Conservation (phyloP, 208 protist genomes). For the Acanthamoeba divionensis region DNA sequence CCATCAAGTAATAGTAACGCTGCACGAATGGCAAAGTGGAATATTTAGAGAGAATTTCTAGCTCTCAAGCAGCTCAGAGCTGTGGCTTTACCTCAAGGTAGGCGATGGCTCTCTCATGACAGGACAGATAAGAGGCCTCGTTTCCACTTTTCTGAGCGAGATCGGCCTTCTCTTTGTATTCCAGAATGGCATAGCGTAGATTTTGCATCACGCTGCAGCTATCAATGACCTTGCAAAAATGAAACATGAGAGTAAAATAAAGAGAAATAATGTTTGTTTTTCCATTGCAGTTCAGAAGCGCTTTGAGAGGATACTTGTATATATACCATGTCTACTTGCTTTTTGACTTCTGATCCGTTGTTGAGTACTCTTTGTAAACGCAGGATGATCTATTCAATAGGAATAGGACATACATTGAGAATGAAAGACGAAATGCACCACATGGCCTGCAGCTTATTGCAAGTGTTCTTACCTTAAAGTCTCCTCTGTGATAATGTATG, state of each 20-base stretch:
- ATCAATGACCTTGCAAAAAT: too few species aligned
- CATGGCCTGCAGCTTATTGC: too few species aligned
- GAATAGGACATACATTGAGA: background rate
- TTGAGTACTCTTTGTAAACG: slow-evolving; percentile 30
- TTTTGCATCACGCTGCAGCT: slow-evolving; percentile 39
- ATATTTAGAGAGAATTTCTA: background rate
- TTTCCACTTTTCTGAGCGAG: slow-evolving; percentile 11
- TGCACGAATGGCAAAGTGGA: background rate
- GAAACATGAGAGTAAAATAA: too few species aligned
- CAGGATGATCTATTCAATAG: background rate
- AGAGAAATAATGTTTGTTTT: too few species aligned
- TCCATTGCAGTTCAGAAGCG: too few species aligned
- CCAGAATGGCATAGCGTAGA: slow-evolving; percentile 35
- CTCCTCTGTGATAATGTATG: slow-evolving; percentile 29
- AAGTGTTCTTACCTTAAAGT: slow-evolving; percentile 32
- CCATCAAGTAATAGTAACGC: slow-evolving; percentile 33
- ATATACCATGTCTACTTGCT: background rate
- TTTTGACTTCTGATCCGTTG: slow-evolving; percentile 16
- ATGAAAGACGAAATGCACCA: too few species aligned
- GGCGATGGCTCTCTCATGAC: background rate
- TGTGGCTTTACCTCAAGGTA: background rate
- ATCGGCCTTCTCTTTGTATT: slow-evolving; percentile 38
- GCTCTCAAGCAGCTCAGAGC: background rate
- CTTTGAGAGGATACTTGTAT: too few species aligned
- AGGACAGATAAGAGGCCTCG: background rate